Evolutionary conservation across 805 yeast species (phyloP).

Genomic region (Saturnispora gosingensis): DNA sequence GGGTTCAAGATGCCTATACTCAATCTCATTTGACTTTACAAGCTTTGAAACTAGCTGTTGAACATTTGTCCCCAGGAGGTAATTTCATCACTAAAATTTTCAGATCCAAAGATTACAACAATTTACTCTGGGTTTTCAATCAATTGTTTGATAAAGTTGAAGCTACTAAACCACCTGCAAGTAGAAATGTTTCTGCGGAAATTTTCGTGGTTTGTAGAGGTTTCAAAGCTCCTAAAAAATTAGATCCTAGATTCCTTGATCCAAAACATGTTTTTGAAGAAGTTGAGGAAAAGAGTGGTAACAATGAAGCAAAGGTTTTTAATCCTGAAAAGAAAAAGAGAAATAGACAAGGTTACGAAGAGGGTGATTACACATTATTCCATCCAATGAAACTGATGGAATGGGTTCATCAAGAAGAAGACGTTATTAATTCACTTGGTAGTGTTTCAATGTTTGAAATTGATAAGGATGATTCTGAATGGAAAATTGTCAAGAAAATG

Average conservation of each 20-base stretch:
- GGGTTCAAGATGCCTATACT: conserved; percentile 99
- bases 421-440: conserved; percentile 79
- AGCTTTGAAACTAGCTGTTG: conserved; percentile 89
- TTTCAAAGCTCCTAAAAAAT: conserved; percentile 89
- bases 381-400: conserved; percentile 71
- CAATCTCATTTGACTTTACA: conserved; percentile 94
- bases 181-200: conserved; percentile 98
- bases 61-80: conserved; percentile 84
- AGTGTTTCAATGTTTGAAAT: conserved; percentile 53
- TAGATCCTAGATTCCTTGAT: conserved; percentile 88
- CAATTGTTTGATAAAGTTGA: conserved; percentile 94
- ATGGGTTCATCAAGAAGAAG: conserved; percentile 63
- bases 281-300: conserved; percentile 59
- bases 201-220: conserved; percentile 95
- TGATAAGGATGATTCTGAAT: conserved; percentile 57
- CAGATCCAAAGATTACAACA: conserved; percentile 98
- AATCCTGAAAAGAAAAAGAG: conserved; percentile 89
- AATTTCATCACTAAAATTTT: conserved; percentile 93
- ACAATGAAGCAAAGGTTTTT: conserved; percentile 85
- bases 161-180: conserved; percentile 98
- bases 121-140: conserved; percentile 94
- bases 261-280: conserved; percentile 94
- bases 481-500: conserved; percentile 62
- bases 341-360: conserved; percentile 94
- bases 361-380: conserved; percentile 70